Evolutionary conservation across 2,329 filamentous ascomycete species (phyloP).

Genomic region (Rutstroemia sp.): DNA sequence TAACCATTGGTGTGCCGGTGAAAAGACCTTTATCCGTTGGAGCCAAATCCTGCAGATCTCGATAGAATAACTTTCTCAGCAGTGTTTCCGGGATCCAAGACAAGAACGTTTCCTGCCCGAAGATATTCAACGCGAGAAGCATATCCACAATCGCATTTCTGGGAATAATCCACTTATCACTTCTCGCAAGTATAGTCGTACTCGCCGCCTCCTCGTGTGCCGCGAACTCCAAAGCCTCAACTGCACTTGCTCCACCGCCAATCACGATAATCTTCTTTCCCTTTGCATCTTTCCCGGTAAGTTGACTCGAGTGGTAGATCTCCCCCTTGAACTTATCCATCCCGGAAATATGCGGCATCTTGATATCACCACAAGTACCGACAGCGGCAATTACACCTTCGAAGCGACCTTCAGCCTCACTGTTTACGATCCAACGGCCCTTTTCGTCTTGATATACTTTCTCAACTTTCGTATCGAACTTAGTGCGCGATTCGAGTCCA

Average conservation of each 20-base stretch:
- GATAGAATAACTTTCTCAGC: conserved; percentile 73
- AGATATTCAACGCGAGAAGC: conserved; percentile 69
- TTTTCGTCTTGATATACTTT: conserved; percentile 61
- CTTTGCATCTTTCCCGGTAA: conserved; percentile 65
- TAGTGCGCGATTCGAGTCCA: conserved; percentile 60
- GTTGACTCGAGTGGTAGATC: conserved; percentile 66
- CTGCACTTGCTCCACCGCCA: conserved; percentile 72
- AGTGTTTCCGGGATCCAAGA: conserved; percentile 74
- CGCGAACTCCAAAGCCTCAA: conserved; percentile 78
- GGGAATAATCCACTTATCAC: conserved; percentile 83
- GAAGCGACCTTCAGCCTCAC: conserved; percentile 61
- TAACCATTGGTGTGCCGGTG: conserved; percentile 81
- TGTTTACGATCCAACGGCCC: conserved; percentile 72
- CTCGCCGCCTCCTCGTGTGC: conserved; percentile 57
- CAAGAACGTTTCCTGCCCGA: conserved; percentile 67
- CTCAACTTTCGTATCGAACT: conserved; percentile 62
- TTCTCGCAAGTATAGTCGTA: conserved; percentile 66
- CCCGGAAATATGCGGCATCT: conserved; percentile 63
- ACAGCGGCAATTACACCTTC: conserved; percentile 73
- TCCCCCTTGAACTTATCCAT: conserved; percentile 65
- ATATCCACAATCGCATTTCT: conserved; percentile 68
- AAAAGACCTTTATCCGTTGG: conserved; percentile 68
- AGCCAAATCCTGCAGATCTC: conserved; percentile 67
- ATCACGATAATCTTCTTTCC: conserved; percentile 71
- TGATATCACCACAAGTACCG: conserved; percentile 73